Evolutionary conservation across 352 stramenopile species (phyloP).

Genomic region (Phytopythium helicoides): DNA sequence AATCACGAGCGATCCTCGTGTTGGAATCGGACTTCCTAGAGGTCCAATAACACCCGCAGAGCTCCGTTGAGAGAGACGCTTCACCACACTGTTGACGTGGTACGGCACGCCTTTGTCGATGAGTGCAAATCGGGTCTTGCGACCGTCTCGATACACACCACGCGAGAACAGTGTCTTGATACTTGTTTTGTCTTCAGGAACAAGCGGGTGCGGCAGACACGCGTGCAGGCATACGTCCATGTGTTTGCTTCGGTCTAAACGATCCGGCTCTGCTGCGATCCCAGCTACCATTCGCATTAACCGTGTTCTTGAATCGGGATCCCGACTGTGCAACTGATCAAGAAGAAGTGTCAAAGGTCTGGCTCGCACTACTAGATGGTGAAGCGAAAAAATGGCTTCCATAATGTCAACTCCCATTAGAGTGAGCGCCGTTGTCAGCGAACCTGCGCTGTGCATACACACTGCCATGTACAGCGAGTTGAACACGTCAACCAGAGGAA

Average conservation of each 20-base stretch:
- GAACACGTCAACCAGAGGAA: slow-evolving; percentile 36
- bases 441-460: slow-evolving; percentile 27
- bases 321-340: not conserved
- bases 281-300: not conserved
- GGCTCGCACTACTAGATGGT: not conserved
- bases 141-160: slow-evolving; percentile 1
- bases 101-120: not conserved
- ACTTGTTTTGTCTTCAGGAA: not conserved
- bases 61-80: not conserved
- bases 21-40: too few relatives aligned
- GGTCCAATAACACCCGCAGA: not conserved
- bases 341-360: not conserved
- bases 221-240: not conserved
- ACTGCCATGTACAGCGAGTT: slow-evolving; percentile 24
- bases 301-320: not conserved
- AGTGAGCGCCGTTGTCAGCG: slow-evolving; percentile 9
- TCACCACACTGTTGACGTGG: not conserved
- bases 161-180: not conserved
- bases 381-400: slow-evolving; percentile 7
- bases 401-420: slow-evolving; percentile 21
- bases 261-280: not conserved
- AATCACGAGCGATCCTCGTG: not conserved
- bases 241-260: not conserved
- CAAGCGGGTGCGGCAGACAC: not conserved
- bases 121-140: not conserved